Percentiles rank a stretch among this genome's conserved stretches.
Evolutionary conservation across 1,139 yeast genomes (phyloP).

Genomic region (Yamadazyma buinensis): DNA sequence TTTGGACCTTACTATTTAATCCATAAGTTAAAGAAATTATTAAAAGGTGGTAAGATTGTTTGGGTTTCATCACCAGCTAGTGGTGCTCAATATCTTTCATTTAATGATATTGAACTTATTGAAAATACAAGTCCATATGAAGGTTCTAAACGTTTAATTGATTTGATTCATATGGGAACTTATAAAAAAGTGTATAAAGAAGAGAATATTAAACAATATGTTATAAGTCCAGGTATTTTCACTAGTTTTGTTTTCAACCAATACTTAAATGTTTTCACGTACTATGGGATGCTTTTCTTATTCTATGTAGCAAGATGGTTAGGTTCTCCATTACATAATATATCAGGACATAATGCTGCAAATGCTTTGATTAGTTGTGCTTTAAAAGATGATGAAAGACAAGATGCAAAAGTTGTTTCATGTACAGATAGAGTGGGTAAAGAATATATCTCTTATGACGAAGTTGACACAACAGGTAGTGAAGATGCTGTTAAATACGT

Average conservation of each 20-base stretch:
- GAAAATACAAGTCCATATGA: constrained; percentile 72
- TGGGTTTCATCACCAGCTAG: constrained; percentile 89
- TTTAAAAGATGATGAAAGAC: constrained; percentile 36
- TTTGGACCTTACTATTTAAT: constrained; percentile 89
- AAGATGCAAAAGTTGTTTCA: constrained; percentile 69
- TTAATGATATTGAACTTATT: constrained; percentile 70
- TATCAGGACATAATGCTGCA: constrained; percentile 85
- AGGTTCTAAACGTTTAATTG: constrained; percentile 87
- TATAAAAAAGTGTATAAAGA: constrained; percentile 44
- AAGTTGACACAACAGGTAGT: constrained; percentile 60
- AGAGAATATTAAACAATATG: constrained; percentile 61
- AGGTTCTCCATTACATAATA: constrained; percentile 88
- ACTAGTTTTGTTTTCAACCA: constrained; percentile 77
- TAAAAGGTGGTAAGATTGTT: constrained; percentile 61
- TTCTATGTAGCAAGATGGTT: constrained; percentile 79
- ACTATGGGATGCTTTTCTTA: constrained; percentile 77
- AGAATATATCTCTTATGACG: constrained; percentile 55
- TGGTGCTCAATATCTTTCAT: constrained; percentile 62
- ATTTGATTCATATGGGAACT: constrained; percentile 73
- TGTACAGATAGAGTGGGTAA: constrained; percentile 60
- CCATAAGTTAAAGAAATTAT: constrained; percentile 53
- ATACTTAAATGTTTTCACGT: constrained; percentile 71
- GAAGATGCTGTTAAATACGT: constrained; percentile 62
- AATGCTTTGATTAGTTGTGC: constrained; percentile 61
- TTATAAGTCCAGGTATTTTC: constrained; percentile 94